These are phyloP conservation scores for Naganishia friedmannii DNA, from an alignment of 768 basidiomycete species.

Conservation along the genomic window DNA sequence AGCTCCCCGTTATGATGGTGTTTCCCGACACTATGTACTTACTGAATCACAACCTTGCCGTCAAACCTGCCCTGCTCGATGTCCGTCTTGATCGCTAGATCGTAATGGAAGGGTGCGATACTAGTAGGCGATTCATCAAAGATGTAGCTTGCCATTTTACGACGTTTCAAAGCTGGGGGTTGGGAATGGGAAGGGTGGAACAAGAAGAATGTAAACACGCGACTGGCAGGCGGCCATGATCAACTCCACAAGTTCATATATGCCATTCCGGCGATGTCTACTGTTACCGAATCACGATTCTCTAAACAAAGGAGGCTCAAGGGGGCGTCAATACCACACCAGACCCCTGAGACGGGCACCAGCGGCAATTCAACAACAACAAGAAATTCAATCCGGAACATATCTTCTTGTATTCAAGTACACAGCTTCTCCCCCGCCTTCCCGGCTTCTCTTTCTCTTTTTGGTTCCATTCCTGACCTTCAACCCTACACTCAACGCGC, in stretches of 20 bases:
- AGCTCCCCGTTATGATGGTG: background rate
- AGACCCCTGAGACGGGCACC: background rate
- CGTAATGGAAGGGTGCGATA: slow-evolving; percentile 20
- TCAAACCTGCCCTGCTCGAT: slow-evolving; percentile 4
- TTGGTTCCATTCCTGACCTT: background rate
- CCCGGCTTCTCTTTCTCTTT: background rate
- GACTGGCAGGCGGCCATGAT: background rate
- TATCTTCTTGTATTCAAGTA: background rate
- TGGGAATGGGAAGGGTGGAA: background rate
- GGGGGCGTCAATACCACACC: background rate
- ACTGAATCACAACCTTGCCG: slow-evolving; percentile 7
- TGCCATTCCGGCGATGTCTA: background rate
- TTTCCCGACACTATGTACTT: background rate
- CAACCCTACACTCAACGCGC: slow-evolving; percentile 22
- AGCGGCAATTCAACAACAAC: no score
- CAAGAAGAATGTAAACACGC: no score
- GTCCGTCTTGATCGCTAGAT: slow-evolving; percentile 13
- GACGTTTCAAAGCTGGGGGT: background rate
- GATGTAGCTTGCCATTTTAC: background rate
- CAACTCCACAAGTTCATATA: background rate
- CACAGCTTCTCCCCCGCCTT: background rate
- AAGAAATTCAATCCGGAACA: no score
- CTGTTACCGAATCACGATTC: background rate
- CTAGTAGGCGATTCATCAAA: background rate
- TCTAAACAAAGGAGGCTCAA: background rate